Evolutionary conservation across 495 filamentous ascomycete genomes (phyloP).

Genomic region (Tuber calosporum): DNA sequence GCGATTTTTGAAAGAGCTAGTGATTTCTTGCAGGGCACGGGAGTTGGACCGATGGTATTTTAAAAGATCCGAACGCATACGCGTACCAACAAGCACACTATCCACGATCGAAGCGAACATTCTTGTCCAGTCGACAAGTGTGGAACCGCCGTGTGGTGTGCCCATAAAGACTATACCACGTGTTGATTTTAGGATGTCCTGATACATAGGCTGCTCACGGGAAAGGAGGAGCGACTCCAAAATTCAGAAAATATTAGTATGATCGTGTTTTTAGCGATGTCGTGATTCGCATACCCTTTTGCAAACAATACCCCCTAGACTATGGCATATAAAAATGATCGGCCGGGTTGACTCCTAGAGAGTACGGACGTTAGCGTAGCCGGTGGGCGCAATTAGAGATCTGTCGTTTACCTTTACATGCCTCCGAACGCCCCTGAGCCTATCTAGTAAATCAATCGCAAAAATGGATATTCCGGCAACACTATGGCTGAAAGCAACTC

Average conservation of each 20-base stretch:
- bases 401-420: neutral
- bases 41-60: conserved; percentile 11
- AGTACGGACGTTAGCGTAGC: neutral
- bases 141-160: conserved; percentile 22
- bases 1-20: conserved; percentile 12
- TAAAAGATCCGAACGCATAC: conserved; percentile 7
- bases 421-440: neutral
- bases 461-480: neutral
- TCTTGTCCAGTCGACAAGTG: conserved; percentile 4
- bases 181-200: conserved; percentile 6
- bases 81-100: neutral
- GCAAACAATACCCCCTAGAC: conserved; percentile 25
- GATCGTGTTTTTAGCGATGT: neutral
- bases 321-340: conserved; percentile 31
- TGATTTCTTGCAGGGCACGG: conserved; percentile 12
- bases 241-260: neutral
- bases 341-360: conserved; percentile 5
- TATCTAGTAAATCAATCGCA: conserved; percentile 8
- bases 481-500: conserved; percentile 4
- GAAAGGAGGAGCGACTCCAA: conserved; percentile 10
- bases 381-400: neutral
- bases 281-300: conserved; percentile 15
- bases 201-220: conserved; percentile 1
- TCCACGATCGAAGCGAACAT: conserved; percentile 4
- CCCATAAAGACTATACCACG: conserved; percentile 18